Conservation (phyloP, 2,329 filamentous ascomycete species). For the Knoxdaviesia capensis region DNA sequence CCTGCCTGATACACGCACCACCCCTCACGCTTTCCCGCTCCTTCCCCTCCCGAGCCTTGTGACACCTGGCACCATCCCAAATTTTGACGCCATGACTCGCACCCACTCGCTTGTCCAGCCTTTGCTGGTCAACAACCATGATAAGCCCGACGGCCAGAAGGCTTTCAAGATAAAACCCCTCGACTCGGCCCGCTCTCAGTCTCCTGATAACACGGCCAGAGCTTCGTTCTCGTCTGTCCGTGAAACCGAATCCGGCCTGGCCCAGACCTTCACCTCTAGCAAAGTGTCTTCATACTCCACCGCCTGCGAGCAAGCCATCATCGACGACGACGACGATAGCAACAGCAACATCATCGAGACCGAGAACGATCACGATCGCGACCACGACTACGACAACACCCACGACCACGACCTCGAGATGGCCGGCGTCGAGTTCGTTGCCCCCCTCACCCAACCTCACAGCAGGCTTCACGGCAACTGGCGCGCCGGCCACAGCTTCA, state of each 20-base stretch:
- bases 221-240: conserved; percentile 43
- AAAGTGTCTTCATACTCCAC: conserved; percentile 39
- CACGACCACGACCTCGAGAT: conserved; percentile 27
- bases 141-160: no score
- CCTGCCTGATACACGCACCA: no score
- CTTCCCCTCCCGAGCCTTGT: no score
- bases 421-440: conserved; percentile 24
- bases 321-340: conserved; percentile 24
- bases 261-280: conserved; percentile 42
- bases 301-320: conserved; percentile 26
- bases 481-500: conserved; percentile 36
- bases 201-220: conserved; percentile 10
- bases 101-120: no score
- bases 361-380: not conserved
- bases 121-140: no score
- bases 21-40: no score
- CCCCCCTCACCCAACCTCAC: conserved; percentile 32
- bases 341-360: no score
- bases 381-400: conserved; percentile 26
- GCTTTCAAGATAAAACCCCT: no score
- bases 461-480: conserved; percentile 37
- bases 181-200: no score
- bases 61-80: no score
- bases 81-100: no score
- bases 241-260: conserved; percentile 35